phyloP scores from a whole-genome alignment of 139 green algal species.

The Closterium sp. region DNA sequence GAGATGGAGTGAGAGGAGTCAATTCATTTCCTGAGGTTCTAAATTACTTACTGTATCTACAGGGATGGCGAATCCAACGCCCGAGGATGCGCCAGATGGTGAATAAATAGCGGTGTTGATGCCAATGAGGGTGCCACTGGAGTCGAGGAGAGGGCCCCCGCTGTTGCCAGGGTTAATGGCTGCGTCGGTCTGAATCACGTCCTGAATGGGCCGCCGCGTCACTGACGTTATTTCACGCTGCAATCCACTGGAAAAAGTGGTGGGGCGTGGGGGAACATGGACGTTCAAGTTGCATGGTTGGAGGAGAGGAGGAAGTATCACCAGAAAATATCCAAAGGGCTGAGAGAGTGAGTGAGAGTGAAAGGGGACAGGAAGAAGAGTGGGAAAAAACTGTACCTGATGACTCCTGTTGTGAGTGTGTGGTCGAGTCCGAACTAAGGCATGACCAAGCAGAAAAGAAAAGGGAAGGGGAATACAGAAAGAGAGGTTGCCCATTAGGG shows the following conservation, averaged over 20 bases:
- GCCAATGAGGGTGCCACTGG: slow-evolving; percentile 50
- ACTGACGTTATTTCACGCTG: slow-evolving; percentile 61
- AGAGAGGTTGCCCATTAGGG: background rate
- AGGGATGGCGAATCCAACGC: slow-evolving; percentile 59
- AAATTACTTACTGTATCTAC: slow-evolving; percentile 39
- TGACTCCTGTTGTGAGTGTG: slow-evolving; percentile 41
- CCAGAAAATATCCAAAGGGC: background rate
- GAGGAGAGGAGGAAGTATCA: background rate
- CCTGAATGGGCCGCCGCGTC: slow-evolving; percentile 78
- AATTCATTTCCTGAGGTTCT: background rate
- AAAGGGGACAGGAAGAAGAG: background rate
- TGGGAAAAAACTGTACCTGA: slow-evolving; percentile 14
- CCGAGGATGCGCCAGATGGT: slow-evolving; percentile 42
- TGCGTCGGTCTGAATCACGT: slow-evolving; percentile 69
- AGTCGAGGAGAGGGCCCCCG: slow-evolving; percentile 60
- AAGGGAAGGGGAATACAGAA: background rate
- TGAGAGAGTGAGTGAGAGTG: background rate
- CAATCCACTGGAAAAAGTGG: slow-evolving; percentile 38
- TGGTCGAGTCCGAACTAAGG: slow-evolving; percentile 40
- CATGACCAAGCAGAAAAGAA: background rate
- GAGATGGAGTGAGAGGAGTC: background rate
- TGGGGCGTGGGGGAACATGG: background rate
- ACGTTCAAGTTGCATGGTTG: background rate
- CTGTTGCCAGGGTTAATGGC: slow-evolving; percentile 67
- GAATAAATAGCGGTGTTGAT: slow-evolving; percentile 62